phyloP scores from a whole-genome alignment of 495 filamentous ascomycete genomes.

The Penicillium atrosanguineum region DNA sequence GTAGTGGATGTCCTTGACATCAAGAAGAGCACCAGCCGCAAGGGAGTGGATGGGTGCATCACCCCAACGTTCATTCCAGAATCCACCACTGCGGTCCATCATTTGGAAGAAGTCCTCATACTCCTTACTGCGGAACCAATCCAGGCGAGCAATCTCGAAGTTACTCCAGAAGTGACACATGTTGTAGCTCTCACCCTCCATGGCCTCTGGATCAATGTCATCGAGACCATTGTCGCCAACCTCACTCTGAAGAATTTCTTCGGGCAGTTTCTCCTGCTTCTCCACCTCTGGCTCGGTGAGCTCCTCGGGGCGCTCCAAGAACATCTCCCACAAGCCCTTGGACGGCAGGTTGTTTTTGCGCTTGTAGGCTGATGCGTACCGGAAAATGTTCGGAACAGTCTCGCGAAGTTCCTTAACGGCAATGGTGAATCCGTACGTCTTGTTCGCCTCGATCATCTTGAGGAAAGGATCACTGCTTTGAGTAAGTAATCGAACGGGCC shows the following conservation, averaged over 20 bases:
- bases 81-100: slow-evolving; percentile 97
- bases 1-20: slow-evolving; percentile 87
- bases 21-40: slow-evolving; percentile 83
- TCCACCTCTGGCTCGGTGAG: slow-evolving; percentile 53
- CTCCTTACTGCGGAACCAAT: slow-evolving; percentile 93
- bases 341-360: slow-evolving; percentile 86
- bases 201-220: slow-evolving; percentile 85
- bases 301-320: slow-evolving; percentile 69
- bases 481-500: slow-evolving; percentile 20
- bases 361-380: slow-evolving; percentile 99
- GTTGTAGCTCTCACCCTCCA: slow-evolving; percentile 98
- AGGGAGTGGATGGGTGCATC: slow-evolving; percentile 98
- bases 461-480: slow-evolving; percentile 82
- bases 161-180: slow-evolving; percentile 99
- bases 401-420: slow-evolving; percentile 98
- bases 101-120: slow-evolving; percentile 99
- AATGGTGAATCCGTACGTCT: slow-evolving; percentile 99
- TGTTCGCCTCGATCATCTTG: slow-evolving; percentile 87
- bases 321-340: slow-evolving; percentile 98
- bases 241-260: slow-evolving; percentile 78
- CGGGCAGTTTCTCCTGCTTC: slow-evolving; percentile 69
- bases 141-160: slow-evolving; percentile 93
- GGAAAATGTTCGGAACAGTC: slow-evolving; percentile 98
- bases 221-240: slow-evolving; percentile 67
- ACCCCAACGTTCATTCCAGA: slow-evolving; percentile 99